These are phyloP conservation scores for Rostrohypoxylon terebratum DNA, from an alignment of 495 filamentous ascomycete genomes.

Conservation along the genomic window DNA sequence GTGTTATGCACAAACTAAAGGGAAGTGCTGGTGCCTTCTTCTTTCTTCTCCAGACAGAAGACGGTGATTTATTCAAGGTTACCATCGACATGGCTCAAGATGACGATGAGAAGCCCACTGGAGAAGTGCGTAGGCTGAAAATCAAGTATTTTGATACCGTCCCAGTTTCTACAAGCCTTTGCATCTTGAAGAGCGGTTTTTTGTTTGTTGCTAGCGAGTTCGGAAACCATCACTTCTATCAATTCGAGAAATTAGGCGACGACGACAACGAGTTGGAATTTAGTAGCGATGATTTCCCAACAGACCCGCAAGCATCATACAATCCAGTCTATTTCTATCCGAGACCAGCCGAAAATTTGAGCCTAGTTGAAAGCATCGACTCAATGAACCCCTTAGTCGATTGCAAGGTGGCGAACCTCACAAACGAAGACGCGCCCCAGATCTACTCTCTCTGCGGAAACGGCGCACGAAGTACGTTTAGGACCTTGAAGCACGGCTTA, in stretches of 20 bases:
- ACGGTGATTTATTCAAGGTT: slow-evolving; percentile 97
- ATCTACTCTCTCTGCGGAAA: slow-evolving; percentile 93
- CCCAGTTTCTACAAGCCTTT: slow-evolving; percentile 83
- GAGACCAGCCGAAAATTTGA: slow-evolving; percentile 81
- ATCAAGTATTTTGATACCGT: slow-evolving; percentile 99
- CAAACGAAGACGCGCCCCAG: slow-evolving; percentile 93
- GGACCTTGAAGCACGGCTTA: slow-evolving; percentile 90
- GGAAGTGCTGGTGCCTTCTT: slow-evolving; percentile 89
- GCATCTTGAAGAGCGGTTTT: slow-evolving; percentile 96
- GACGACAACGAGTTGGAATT: slow-evolving; percentile 91
- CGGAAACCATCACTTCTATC: slow-evolving; percentile 94
- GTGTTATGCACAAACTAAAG: slow-evolving; percentile 96
- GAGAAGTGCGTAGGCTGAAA: slow-evolving; percentile 82
- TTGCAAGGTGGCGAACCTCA: slow-evolving; percentile 88
- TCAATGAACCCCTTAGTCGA: slow-evolving; percentile 92
- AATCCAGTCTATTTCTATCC: slow-evolving; percentile 86
- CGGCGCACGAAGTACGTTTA: slow-evolving; percentile 87
- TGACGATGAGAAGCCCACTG: slow-evolving; percentile 77
- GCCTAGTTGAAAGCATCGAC: slow-evolving; percentile 84
- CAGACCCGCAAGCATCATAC: slow-evolving; percentile 75
- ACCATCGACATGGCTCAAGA: slow-evolving; percentile 92
- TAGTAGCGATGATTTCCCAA: slow-evolving; percentile 82
- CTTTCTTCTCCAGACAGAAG: slow-evolving; percentile 93
- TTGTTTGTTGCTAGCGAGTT: slow-evolving; percentile 92
- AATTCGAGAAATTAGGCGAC: slow-evolving; percentile 98